phyloP scores from a whole-genome alignment of 305 asterid genomes.

The Solanum hybrid region DNA sequence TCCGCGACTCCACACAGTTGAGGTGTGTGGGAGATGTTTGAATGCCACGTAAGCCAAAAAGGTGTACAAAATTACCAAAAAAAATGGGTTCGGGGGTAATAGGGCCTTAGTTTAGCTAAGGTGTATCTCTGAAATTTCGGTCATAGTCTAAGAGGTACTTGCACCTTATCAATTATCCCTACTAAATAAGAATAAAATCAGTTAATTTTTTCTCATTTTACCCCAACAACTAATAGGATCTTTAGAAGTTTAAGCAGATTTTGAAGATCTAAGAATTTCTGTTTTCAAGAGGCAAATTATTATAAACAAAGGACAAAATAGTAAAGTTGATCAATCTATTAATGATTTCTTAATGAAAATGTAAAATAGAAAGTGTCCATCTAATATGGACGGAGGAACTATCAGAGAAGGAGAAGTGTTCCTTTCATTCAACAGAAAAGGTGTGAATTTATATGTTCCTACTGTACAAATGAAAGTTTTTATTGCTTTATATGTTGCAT shows the following conservation, averaged over 20 bases:
- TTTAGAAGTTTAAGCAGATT: too few species aligned
- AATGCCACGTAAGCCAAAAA: background rate
- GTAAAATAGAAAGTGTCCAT: background rate
- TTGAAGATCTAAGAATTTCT: background rate
- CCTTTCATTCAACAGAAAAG: background rate
- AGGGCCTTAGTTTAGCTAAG: background rate
- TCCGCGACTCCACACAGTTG: background rate
- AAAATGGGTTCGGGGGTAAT: background rate
- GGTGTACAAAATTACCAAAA: background rate
- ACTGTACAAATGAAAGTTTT: background rate
- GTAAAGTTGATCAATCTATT: too few species aligned
- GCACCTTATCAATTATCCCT: background rate
- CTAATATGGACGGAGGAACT: background rate
- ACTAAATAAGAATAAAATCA: background rate
- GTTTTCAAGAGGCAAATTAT: background rate
- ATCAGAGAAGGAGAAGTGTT: background rate
- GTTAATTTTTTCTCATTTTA: too few species aligned
- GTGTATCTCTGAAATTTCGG: too few species aligned
- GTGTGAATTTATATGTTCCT: background rate
- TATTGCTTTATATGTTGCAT: background rate
- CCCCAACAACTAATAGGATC: background rate
- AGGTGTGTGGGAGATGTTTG: background rate
- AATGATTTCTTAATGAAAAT: too few species aligned
- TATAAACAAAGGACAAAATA: background rate
- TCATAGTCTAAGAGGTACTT: background rate